Base-by-base conservation (phyloP, 371 early-diverging fungal genomes). In the Apophysomyces trapeziformis region DNA sequence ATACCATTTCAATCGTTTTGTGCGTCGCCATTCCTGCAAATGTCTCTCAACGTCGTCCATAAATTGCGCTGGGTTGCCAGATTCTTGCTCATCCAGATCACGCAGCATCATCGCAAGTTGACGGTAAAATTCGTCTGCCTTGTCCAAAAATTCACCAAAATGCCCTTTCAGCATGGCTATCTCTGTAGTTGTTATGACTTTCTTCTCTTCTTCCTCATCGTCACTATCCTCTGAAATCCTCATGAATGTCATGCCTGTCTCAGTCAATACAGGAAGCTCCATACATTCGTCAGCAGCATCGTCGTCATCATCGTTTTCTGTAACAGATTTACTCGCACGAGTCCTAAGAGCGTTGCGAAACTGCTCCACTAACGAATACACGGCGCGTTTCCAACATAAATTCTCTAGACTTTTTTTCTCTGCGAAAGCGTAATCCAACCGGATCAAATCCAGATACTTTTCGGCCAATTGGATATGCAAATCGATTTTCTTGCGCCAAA, bases 351-450 rank as follows among this genome's bases (percentile, higher is more conserved):
- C 80, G 2, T 69, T 66, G 39, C 89, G 83, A 50, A 87, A 87
- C 38, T 86, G 80, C 16, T 86, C 86, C 5, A 89, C 84, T 43
- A 87, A 66, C 1, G 85, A 81, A 58, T 89, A 87, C n/a, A 87
- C 74, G 37, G 85, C 87, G 35, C 81, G 71, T 56, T 87, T 89
- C 89, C 89, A 89, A 58, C 87, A 89, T 45, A 85, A 70, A n/a
- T 78, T 77, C 38, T 85, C 87, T 16, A 89, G 77, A 18, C 84
- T 85, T 57, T 89, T 85, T 68, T 86, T 89, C 50, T 84, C 70
- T 0, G 88, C 79, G 47, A 78, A 83, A 21, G 74, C 80, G 38
- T 84, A 77, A 70, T 87, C 87, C 12, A 81, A 68, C 12, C 80
- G 72, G 32, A 87, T 67, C 18, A 87, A 47, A 36, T 84, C 76